These are phyloP conservation scores for Xylaria flabelliformis DNA, from an alignment of 495 filamentous ascomycete genomes.

Conservation along the genomic window DNA sequence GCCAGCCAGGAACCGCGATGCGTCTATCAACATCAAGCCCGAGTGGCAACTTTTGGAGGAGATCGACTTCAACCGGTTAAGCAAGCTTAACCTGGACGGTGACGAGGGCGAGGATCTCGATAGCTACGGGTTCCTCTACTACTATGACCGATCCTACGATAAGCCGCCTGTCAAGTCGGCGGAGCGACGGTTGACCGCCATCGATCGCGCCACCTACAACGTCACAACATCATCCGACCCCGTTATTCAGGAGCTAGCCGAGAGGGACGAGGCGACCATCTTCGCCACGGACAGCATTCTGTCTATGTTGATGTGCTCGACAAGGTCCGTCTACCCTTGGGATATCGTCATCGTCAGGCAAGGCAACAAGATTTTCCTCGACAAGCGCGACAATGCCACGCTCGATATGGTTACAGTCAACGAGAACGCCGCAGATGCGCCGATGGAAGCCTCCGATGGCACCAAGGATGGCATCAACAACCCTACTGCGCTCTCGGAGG, in stretches of 20 bases:
- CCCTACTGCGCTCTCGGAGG: slow-evolving; percentile 85
- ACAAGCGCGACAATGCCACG: slow-evolving; percentile 92
- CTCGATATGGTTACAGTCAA: slow-evolving; percentile 99
- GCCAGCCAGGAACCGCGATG: slow-evolving; percentile 93
- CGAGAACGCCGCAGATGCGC: slow-evolving; percentile 97
- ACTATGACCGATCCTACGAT: slow-evolving; percentile 95
- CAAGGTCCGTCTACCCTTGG: slow-evolving; percentile 95
- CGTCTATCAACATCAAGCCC: slow-evolving; percentile 89
- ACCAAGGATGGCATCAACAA: slow-evolving; percentile 96
- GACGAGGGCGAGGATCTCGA: slow-evolving; percentile 95
- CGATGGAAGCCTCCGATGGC: slow-evolving; percentile 85
- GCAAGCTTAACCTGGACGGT: slow-evolving; percentile 92
- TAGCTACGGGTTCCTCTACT: slow-evolving; percentile 93
- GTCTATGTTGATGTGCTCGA: slow-evolving; percentile 98
- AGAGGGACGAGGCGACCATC: slow-evolving; percentile 95
- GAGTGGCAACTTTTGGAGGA: slow-evolving; percentile 97
- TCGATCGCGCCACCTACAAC: slow-evolving; percentile 96
- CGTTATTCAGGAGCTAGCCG: slow-evolving; percentile 93
- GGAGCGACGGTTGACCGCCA: slow-evolving; percentile 82
- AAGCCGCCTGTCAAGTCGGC: slow-evolving; percentile 86
- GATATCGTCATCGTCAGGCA: slow-evolving; percentile 91
- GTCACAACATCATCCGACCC: slow-evolving; percentile 95
- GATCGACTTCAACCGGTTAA: slow-evolving; percentile 94
- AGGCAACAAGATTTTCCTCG: slow-evolving; percentile 95
- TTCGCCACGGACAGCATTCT: slow-evolving; percentile 97